Evolutionary conservation across 345 rosid genomes (phyloP).

Genomic region (Dipteronia dyeriana): DNA sequence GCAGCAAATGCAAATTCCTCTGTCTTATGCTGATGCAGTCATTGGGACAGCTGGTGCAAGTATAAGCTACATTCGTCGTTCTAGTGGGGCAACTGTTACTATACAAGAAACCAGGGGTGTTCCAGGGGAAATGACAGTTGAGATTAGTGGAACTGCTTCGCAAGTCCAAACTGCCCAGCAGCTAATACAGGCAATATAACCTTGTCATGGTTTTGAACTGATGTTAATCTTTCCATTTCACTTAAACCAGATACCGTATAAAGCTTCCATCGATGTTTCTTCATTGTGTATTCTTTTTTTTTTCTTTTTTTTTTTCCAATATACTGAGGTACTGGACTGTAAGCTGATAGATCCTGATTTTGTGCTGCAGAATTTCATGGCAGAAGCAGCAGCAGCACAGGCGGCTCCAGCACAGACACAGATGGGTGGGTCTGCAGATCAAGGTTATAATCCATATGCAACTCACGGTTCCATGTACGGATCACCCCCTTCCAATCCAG

Average conservation of each 20-base stretch:
- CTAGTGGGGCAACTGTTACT: slow-evolving; percentile 96
- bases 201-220: not conserved
- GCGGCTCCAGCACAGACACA: slow-evolving; percentile 51
- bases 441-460: slow-evolving; percentile 86
- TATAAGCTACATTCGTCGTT: slow-evolving; percentile 95
- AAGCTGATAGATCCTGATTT: slow-evolving; percentile 8
- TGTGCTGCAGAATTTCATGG: slow-evolving; percentile 87
- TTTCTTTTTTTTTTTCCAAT: not conserved
- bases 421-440: slow-evolving; percentile 60
- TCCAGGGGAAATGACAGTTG: slow-evolving; percentile 99
- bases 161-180: slow-evolving; percentile 99
- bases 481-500: slow-evolving; percentile 75
- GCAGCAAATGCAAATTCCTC: slow-evolving; percentile 92
- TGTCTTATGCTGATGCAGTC: slow-evolving; percentile 96
- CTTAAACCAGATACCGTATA: not conserved
- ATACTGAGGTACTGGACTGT: not conserved
- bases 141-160: slow-evolving; percentile 93
- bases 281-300: not conserved
- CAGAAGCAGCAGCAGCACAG: slow-evolving; percentile 67
- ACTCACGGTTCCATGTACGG: slow-evolving; percentile 78
- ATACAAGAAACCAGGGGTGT: slow-evolving; percentile 95
- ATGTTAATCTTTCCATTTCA: slow-evolving; percentile 8
- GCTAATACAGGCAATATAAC: slow-evolving; percentile 77
- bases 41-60: slow-evolving; percentile 94
- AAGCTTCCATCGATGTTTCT: not conserved